Evolutionary conservation across 2,329 filamentous ascomycete genomes (phyloP), one percentile per base, ranked within the genome.

Genomic region (Arthrobotrys sphaeroides): DNA sequence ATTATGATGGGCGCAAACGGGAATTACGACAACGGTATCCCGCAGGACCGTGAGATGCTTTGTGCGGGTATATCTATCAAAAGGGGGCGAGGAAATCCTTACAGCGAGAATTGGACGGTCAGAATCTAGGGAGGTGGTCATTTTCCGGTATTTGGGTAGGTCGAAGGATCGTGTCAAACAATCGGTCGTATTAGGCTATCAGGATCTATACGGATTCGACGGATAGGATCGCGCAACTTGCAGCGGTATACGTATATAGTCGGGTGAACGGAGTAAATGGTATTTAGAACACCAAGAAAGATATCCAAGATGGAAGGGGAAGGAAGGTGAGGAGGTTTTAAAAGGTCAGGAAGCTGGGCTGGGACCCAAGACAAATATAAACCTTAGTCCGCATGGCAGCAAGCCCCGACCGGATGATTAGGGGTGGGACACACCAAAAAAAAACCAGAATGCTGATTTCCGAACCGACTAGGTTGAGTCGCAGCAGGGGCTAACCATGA

Each of bases 91-190:
- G 18, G 20, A 47, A 5, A 28, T 62, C 16, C 72, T 75, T 65
- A 75, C 72, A 53, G 72, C 72, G 33, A 75, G 64, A 42, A 75
- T 75, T 59, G 72, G 72, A 40, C 72, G 72, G 31, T 75, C 72
- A 47, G 72, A 75, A 26, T 75, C 72, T 40, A 75, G 40, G 13
- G 72, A 75, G 40, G 72, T 75, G 26, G 70, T 68, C 70, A 74
- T 74, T 38, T 55, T 53, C 38, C 4, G 33, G 24, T n/a, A 26
- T 55, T 49, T 74, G 38, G 36, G 33, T 36, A 36, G n/a, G 47
- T 64, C 26, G 70, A 47, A 43, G 12, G 72, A 75, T 60, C 64
- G 72, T 75, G 49, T 75, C 72, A 75, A 75, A 75, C 72, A 75
- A 75, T 69, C 72, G n/a, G 28, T 55, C 5, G 47, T 55, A 55